Percentiles rank a stretch among this genome's conserved stretches.
Evolutionary conservation across 2,329 filamentous ascomycete species (phyloP).

Genomic region (Colletotrichum falcatum): DNA sequence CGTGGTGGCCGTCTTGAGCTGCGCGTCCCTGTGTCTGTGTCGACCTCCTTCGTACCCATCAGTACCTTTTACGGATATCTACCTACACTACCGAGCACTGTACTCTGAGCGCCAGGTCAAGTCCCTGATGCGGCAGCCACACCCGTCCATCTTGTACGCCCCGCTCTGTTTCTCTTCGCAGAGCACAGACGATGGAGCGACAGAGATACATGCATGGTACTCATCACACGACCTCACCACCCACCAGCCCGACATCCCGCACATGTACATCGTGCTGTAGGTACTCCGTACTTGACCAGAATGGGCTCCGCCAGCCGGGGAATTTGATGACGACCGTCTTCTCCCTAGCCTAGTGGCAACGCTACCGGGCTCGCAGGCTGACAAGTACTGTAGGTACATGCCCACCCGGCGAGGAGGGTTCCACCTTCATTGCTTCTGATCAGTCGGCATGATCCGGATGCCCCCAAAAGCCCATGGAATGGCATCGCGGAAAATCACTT

Average conservation of each 20-base stretch:
- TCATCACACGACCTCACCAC: background rate
- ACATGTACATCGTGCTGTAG: background rate
- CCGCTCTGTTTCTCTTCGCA: background rate
- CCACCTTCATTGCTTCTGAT: slow-evolving; percentile 20
- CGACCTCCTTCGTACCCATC: background rate
- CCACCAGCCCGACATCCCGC: background rate
- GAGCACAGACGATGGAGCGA: background rate
- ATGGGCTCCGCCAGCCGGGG: slow-evolving; percentile 25
- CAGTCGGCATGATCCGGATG: slow-evolving; percentile 39
- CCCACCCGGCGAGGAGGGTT: slow-evolving; percentile 2
- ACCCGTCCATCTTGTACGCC: slow-evolving; percentile 1
- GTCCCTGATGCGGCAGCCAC: background rate
- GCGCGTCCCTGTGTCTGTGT: background rate
- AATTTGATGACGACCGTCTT: slow-evolving; percentile 40
- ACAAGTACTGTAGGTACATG: slow-evolving; percentile 9
- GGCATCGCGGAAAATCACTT: slow-evolving; percentile 23
- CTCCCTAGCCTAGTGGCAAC: slow-evolving; percentile 30
- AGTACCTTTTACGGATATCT: background rate
- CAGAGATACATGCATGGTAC: background rate
- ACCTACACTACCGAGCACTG: no score
- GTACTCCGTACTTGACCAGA: slow-evolving; percentile 14
- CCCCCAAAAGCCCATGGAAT: slow-evolving; percentile 23
- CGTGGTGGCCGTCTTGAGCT: background rate
- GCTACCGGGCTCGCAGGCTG: slow-evolving; percentile 33
- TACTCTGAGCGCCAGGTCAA: background rate